Evolutionary conservation across 2,329 filamentous ascomycete species (phyloP).

Genomic region (Lecanicillium sp.): DNA sequence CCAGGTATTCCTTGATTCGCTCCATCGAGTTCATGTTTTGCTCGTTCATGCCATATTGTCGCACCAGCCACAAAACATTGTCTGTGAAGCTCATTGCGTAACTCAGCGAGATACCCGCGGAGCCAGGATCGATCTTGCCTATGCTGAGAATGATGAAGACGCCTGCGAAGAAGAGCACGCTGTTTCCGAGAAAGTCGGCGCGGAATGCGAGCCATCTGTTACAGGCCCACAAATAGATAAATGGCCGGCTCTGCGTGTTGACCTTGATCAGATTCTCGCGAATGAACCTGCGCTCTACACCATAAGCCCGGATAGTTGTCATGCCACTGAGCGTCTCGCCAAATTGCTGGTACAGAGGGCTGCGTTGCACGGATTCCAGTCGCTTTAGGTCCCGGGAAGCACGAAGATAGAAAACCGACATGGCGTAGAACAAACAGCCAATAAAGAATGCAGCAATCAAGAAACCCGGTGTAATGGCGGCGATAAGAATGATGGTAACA

Average conservation of each 20-base stretch:
- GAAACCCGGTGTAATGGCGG: constrained; percentile 82
- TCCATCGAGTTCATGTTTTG: constrained; percentile 99
- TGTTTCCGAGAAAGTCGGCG: constrained; percentile 80
- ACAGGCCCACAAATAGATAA: constrained; percentile 92
- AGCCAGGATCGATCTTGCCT: constrained; percentile 77
- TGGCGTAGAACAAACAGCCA: constrained; percentile 68
- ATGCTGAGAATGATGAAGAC: constrained; percentile 82
- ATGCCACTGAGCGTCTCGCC: constrained; percentile 92
- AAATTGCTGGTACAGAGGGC: constrained; percentile 94
- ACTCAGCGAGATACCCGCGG: constrained; percentile 86
- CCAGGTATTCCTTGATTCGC: constrained; percentile 92
- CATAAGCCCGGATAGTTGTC: constrained; percentile 93
- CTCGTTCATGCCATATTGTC: constrained; percentile 89
- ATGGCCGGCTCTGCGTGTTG: constrained; percentile 85
- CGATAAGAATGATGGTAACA: constrained; percentile 83
- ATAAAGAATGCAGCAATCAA: constrained; percentile 82
- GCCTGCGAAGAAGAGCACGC: constrained; percentile 90
- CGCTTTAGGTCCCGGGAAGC: constrained; percentile 94
- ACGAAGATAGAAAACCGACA: constrained; percentile 81
- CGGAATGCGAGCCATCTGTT: constrained; percentile 95
- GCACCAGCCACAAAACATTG: constrained; percentile 92
- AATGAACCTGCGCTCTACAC: constrained; percentile 87
- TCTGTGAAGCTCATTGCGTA: constrained; percentile 97
- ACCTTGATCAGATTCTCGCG: constrained; percentile 82
- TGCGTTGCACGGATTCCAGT: constrained; percentile 87